Percentiles rank a stretch among this genome's conserved stretches.
Evolutionary conservation across 495 filamentous ascomycete species (phyloP).

Genomic region (Hypoxylon cercidicola): DNA sequence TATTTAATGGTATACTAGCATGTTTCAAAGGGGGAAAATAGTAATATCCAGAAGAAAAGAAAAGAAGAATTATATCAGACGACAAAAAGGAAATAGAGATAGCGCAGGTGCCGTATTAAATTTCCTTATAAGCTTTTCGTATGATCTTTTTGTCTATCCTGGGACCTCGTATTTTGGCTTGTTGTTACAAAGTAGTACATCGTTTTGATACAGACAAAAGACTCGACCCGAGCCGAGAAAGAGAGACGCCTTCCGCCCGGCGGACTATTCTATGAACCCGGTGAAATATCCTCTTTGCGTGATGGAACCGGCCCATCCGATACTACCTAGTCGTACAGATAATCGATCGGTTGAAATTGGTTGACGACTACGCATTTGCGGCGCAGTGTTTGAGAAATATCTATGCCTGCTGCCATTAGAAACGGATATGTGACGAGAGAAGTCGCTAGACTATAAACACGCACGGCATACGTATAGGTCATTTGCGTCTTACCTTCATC

Average conservation of each 20-base stretch:
- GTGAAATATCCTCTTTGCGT: neutral
- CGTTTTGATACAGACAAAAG: conserved; percentile 8
- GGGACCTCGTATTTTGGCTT: neutral
- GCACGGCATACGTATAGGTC: neutral
- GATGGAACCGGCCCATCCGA: conserved; percentile 28
- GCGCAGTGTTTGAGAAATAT: neutral
- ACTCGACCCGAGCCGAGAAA: neutral
- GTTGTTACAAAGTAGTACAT: conserved; percentile 9
- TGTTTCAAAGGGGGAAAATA: no score
- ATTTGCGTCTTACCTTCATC: neutral
- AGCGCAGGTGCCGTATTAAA: neutral
- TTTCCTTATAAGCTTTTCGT: neutral
- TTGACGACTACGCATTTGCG: neutral
- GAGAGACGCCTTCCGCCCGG: neutral
- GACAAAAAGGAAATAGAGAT: neutral
- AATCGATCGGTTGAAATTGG: neutral
- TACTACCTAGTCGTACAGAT: neutral
- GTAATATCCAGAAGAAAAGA: no score
- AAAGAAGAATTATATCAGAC: no score
- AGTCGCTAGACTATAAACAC: neutral
- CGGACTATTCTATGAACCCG: neutral
- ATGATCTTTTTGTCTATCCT: conserved; percentile 9
- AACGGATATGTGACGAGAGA: neutral
- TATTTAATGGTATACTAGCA: no score
- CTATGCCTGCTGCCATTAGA: neutral